Evolutionary conservation across 2,329 filamentous ascomycete genomes (phyloP).

Genomic region (Hymenoscyphus albidus): DNA sequence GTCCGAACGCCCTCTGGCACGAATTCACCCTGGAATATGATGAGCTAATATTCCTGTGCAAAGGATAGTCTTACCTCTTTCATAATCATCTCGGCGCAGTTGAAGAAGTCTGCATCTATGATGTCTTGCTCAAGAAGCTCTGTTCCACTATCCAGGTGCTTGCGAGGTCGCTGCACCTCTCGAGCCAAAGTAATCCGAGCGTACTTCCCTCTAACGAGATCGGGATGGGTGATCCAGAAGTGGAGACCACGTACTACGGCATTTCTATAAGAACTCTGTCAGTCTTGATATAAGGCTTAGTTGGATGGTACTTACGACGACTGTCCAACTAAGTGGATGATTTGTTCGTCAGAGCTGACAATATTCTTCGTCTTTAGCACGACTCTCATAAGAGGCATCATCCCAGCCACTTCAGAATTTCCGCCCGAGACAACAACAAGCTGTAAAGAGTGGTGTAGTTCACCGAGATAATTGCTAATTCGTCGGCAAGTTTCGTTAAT

Average conservation of each 20-base stretch:
- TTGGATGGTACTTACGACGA: neutral
- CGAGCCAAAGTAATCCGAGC: conserved; percentile 1
- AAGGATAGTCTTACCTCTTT: neutral
- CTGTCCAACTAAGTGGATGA: conserved; percentile 1
- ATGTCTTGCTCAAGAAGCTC: neutral
- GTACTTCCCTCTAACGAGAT: neutral
- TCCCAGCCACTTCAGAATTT: conserved; percentile 5
- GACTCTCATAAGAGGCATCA: neutral
- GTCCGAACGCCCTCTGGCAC: neutral
- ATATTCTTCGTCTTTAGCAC: neutral
- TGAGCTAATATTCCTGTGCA: neutral
- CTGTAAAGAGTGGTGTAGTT: neutral
- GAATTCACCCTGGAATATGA: neutral
- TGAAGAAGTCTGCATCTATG: neutral
- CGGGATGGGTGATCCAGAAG: neutral
- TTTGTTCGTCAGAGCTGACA: neutral
- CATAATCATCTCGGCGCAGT: neutral
- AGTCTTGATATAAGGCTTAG: neutral
- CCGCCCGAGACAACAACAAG: conserved; percentile 1
- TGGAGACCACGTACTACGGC: neutral
- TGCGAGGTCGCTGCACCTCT: neutral
- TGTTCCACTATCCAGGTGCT: neutral
- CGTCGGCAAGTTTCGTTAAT: conserved; percentile 2
- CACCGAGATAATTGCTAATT: neutral
- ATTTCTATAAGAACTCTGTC: conserved; percentile 1